Conservation (phyloP, 192 early-diverging fungal genomes). For the Mortierella antarctica region DNA sequence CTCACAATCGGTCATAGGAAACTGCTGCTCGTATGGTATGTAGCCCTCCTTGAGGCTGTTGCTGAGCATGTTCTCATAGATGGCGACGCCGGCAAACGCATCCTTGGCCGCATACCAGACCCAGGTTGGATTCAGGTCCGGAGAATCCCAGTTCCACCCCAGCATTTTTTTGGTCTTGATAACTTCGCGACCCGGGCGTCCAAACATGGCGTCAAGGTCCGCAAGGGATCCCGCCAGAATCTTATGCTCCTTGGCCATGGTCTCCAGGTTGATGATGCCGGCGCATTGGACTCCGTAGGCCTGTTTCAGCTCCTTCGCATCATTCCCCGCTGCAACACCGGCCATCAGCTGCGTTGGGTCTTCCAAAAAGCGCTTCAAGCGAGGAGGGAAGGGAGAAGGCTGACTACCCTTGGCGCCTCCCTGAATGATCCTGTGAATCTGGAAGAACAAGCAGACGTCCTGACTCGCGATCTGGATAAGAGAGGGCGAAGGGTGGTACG, state of each 20-base stretch:
- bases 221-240: conserved; percentile 33
- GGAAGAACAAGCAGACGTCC: conserved; percentile 57
- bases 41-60: conserved; percentile 7
- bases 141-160: conserved; percentile 54
- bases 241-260: conserved; percentile 29
- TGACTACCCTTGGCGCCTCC: background rate
- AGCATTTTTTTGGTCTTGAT: conserved; percentile 49
- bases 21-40: conserved; percentile 1
- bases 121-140: conserved; percentile 33
- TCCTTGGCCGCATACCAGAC: conserved; percentile 53
- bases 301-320: conserved; percentile 24
- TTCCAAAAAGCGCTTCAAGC: conserved; percentile 43
- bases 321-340: conserved; percentile 41
- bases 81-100: conserved; percentile 52
- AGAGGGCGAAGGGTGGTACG: conserved; percentile 23
- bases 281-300: conserved; percentile 26
- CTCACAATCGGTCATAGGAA: conserved; percentile 38
- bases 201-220: conserved; percentile 52
- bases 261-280: conserved; percentile 47
- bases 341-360: conserved; percentile 34
- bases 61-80: conserved; percentile 48
- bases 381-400: conserved; percentile 30
- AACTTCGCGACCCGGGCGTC: conserved; percentile 47
- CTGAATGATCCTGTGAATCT: conserved; percentile 43
- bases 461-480: conserved; percentile 55